phyloP scores from a whole-genome alignment of 768 basidiomycete species.

The Tylopilus sp. region DNA sequence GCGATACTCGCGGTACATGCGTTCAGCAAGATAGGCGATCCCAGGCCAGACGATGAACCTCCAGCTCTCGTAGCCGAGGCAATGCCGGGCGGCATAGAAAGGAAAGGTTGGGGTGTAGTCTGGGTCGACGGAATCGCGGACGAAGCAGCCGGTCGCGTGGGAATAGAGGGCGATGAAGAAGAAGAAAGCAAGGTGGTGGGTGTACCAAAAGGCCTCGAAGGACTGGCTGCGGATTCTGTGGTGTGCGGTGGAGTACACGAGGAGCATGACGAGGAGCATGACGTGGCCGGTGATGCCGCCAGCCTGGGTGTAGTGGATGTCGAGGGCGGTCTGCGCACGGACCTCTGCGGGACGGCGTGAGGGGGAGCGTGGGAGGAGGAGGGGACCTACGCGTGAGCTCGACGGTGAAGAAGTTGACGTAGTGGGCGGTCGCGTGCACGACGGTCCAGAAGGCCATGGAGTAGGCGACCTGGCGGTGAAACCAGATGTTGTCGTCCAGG shows the following conservation, averaged over 20 bases:
- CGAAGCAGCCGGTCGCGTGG: slow-evolving; percentile 93
- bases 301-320: slow-evolving; percentile 85
- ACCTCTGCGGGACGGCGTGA: slow-evolving; percentile 53
- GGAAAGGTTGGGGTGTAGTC: slow-evolving; percentile 70
- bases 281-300: slow-evolving; percentile 95
- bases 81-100: slow-evolving; percentile 84
- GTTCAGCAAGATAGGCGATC: slow-evolving; percentile 84
- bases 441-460: slow-evolving; percentile 91
- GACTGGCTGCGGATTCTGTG: slow-evolving; percentile 82
- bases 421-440: slow-evolving; percentile 92
- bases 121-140: slow-evolving; percentile 79
- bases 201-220: slow-evolving; percentile 98
- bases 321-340: slow-evolving; percentile 67
- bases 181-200: slow-evolving; percentile 91
- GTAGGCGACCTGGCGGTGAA: slow-evolving; percentile 92
- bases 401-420: slow-evolving; percentile 91
- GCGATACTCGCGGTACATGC: slow-evolving; percentile 80
- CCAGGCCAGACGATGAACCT: slow-evolving; percentile 91
- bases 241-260: slow-evolving; percentile 92
- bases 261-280: slow-evolving; percentile 90
- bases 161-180: slow-evolving; percentile 90
- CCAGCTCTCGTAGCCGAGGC: slow-evolving; percentile 91
- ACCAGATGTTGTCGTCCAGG: slow-evolving; percentile 95
- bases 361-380: not conserved
- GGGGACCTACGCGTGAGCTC: slow-evolving; percentile 70